Base-by-base conservation (phyloP, 805 yeast genomes). In the Candida stauntonica region DNA sequence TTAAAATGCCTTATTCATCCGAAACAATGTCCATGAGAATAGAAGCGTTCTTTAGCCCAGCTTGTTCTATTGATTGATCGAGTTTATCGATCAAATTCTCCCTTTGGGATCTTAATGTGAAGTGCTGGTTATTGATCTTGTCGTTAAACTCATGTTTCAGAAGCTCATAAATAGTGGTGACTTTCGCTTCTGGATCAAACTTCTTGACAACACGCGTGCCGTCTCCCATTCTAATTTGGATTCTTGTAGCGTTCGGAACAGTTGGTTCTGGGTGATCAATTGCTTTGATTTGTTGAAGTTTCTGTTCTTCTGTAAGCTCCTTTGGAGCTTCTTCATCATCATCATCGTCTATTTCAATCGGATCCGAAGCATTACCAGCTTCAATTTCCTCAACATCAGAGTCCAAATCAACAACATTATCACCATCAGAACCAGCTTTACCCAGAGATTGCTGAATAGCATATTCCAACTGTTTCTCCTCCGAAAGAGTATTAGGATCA, bases 191-290 rank as follows among this genome's bases (percentile, higher is more conserved):
- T 9, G 73, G 52, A 7, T 63, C 61, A 50, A 91, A 84, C 41
- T 86, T 73, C 43, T 86, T 81, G 9, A 91, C 81, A 11, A 81
- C 63, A 41, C 97, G 70, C 33, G 79, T 73, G n/a, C 98, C 97
- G 52, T 81, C 86, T 14, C 89, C 93, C 20, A 86, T 73, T 42
- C 96, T 70, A n/a, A 93, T 73, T 61, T 93, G 98, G 18, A 93
- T 74, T 51, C 96, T 69, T 0, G 79, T 68, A 3, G 47, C 26
- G 4, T 36, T 17, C 7, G 38, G 29, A 3, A 66, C 56, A 2
- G 73, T 59, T 1, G 96, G 94, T 52, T 88, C 96, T 0, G 66
- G 64, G 41, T 78, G 76, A 30, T 69, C 71, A 2, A 54, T 49
- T 0, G 89, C 69, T 21, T 55, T 33, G 7, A 86, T 80, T 0